These are phyloP conservation scores for Ustilago tritici DNA, from an alignment of 1,284 basidiomycete species.

Conservation along the genomic window DNA sequence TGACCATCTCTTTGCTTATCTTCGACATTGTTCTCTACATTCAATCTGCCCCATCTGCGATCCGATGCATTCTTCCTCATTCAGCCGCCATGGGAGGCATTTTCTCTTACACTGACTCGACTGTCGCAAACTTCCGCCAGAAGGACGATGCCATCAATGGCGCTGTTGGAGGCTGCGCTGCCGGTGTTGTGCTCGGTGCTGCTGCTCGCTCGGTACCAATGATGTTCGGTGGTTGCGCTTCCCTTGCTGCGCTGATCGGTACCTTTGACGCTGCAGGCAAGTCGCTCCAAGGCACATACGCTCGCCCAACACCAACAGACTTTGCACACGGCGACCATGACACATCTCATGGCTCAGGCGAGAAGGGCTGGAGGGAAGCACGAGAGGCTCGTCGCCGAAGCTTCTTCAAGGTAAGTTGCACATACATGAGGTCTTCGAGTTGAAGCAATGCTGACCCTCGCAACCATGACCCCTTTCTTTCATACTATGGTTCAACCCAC, in stretches of 20 bases:
- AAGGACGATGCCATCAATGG: constrained; percentile 86
- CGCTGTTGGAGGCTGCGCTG: constrained; percentile 88
- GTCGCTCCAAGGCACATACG: constrained; percentile 50
- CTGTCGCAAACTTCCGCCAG: constrained; percentile 83
- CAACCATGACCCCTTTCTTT: neutral
- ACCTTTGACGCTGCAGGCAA: constrained; percentile 84
- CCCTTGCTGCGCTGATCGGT: constrained; percentile 83
- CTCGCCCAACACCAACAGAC: constrained; percentile 42
- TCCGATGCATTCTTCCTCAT: neutral
- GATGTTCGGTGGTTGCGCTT: constrained; percentile 83
- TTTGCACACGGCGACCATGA: constrained; percentile 37
- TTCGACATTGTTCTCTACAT: neutral
- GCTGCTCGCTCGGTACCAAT: constrained; percentile 86
- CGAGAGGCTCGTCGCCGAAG: constrained; percentile 71
- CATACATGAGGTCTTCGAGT: neutral
- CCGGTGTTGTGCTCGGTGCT: constrained; percentile 88
- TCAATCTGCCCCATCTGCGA: neutral
- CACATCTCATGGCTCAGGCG: constrained; percentile 64
- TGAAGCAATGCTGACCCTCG: constrained; percentile 1
- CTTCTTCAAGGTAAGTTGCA: constrained; percentile 72
- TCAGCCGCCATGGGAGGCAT: constrained; percentile 85
- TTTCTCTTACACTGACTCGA: constrained; percentile 84
- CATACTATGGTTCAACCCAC: neutral
- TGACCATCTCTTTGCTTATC: constrained; percentile 15
- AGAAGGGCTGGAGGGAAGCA: constrained; percentile 70